A percentile compares a stretch with the other conserved stretches of the same genome.
Evolutionary conservation across 1,284 basidiomycete species (phyloP).

Genomic region (Exobasidium cylindrosporum): DNA sequence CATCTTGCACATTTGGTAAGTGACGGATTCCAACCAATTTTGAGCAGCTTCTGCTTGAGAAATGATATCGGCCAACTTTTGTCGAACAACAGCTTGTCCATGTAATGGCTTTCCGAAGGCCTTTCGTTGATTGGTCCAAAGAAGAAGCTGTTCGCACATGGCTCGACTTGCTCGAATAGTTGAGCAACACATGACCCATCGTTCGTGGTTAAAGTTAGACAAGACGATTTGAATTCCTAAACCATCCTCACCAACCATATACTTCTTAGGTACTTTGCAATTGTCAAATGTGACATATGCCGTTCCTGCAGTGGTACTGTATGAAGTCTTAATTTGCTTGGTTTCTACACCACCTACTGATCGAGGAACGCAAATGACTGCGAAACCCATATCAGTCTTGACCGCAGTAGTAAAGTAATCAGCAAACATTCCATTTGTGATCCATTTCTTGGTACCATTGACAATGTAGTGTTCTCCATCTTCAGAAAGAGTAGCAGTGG

Average conservation of each 20-base stretch:
- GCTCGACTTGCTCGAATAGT: conserved; percentile 63
- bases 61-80: conserved; percentile 81
- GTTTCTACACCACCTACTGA: conserved; percentile 67
- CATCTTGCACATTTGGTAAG: conserved; percentile 83
- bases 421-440: conserved; percentile 72
- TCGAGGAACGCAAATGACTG: conserved; percentile 70
- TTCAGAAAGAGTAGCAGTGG: conserved; percentile 74
- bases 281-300: conserved; percentile 85
- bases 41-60: conserved; percentile 77
- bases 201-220: conserved; percentile 60
- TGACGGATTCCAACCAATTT: conserved; percentile 83
- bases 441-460: conserved; percentile 66
- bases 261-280: conserved; percentile 77
- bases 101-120: conserved; percentile 64
- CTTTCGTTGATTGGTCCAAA: conserved; percentile 55
- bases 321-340: conserved; percentile 68
- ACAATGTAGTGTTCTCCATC: conserved; percentile 67
- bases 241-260: conserved; percentile 79
- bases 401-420: conserved; percentile 60
- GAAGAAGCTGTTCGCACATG: conserved; percentile 46
- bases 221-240: conserved; percentile 72
- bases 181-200: conserved; percentile 69
- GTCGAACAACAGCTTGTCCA: conserved; percentile 76
- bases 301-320: conserved; percentile 60
- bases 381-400: conserved; percentile 70